A percentile compares a stretch with the other conserved stretches of the same genome.
These are phyloP conservation scores for Salisapilia sapeloensis DNA, from an alignment of 352 stramenopile genomes.

Conservation along the genomic window DNA sequence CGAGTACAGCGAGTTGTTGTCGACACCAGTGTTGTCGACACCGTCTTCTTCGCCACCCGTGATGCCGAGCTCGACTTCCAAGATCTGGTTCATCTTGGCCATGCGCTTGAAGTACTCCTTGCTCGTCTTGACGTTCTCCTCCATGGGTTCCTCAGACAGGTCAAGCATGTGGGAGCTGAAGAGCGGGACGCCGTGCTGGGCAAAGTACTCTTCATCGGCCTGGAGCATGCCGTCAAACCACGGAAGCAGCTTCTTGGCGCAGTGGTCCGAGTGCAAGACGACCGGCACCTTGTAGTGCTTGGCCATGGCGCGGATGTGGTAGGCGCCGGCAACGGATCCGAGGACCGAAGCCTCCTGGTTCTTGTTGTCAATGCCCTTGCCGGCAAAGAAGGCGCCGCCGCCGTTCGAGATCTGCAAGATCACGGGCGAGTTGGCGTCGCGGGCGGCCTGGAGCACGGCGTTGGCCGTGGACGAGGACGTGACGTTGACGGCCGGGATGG, in stretches of 20 bases:
- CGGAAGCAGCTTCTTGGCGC: constrained; percentile 95
- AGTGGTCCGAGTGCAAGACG: constrained; percentile 98
- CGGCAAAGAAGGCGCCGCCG: constrained; percentile 92
- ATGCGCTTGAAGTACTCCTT: constrained; percentile 97
- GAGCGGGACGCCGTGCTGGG: constrained; percentile 85
- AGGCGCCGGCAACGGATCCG: constrained; percentile 75
- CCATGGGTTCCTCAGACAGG: constrained; percentile 93
- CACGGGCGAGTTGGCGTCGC: constrained; percentile 92
- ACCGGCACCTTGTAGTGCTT: constrained; percentile 94
- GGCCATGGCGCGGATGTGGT: constrained; percentile 93
- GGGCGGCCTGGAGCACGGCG: constrained; percentile 91
- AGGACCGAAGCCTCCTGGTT: constrained; percentile 76
- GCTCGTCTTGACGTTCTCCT: constrained; percentile 96
- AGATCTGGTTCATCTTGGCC: constrained; percentile 89
- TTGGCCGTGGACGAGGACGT: constrained; percentile 94
- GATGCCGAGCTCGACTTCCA: constrained; percentile 98
- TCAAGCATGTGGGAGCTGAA: constrained; percentile 99
- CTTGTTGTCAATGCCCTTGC: constrained; percentile 94
- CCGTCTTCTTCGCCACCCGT: constrained; percentile 97
- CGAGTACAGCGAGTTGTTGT: constrained; percentile 89
- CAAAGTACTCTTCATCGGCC: constrained; percentile 94
- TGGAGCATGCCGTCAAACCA: constrained; percentile 96
- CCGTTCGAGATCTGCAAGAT: constrained; percentile 98
- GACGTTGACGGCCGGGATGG: constrained; percentile 96
- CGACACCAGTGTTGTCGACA: constrained; percentile 94